These are phyloP conservation scores for Eucalyptus erythrocorys DNA, from an alignment of 345 rosid species.

Conservation along the genomic window DNA sequence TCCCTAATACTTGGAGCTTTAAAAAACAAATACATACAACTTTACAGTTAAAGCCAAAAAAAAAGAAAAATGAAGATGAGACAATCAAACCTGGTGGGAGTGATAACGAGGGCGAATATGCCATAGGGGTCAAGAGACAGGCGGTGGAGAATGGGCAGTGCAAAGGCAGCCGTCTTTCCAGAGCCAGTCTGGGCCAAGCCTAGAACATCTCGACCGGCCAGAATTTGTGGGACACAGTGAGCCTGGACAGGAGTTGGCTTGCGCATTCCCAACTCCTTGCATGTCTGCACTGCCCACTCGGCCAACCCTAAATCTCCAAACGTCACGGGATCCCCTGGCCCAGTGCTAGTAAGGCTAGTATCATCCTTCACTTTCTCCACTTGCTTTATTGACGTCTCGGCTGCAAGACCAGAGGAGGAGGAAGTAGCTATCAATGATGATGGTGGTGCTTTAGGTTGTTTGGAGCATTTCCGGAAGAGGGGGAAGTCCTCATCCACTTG, in stretches of 20 bases:
- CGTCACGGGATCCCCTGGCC: background rate
- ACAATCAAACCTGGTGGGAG: slow-evolving; percentile 45
- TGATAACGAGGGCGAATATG: slow-evolving; percentile 63
- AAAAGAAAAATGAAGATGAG: background rate
- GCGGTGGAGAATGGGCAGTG: slow-evolving; percentile 76
- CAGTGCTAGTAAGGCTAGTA: background rate
- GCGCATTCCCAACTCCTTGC: slow-evolving; percentile 82
- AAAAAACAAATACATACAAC: background rate
- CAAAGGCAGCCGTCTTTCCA: slow-evolving; percentile 95
- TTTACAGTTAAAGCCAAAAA: background rate
- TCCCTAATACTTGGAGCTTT: slow-evolving; percentile 26
- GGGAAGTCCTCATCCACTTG: background rate
- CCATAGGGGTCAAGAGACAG: slow-evolving; percentile 83
- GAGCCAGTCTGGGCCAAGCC: slow-evolving; percentile 93
- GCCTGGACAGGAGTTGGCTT: slow-evolving; percentile 75
- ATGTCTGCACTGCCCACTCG: slow-evolving; percentile 74
- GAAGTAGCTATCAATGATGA: background rate
- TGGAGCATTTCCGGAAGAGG: background rate
- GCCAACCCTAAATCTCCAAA: slow-evolving; percentile 68
- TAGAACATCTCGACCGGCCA: slow-evolving; percentile 63
- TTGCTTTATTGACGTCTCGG: background rate
- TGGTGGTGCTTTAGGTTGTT: background rate
- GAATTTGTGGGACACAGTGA: slow-evolving; percentile 74
- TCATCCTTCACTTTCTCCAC: slow-evolving; percentile 2
- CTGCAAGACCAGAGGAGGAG: background rate